Percentiles rank a stretch among this genome's conserved stretches.
Conservation (phyloP, 1,284 basidiomycete species). For the Cutaneotrichosporon cyanovorans region DNA sequence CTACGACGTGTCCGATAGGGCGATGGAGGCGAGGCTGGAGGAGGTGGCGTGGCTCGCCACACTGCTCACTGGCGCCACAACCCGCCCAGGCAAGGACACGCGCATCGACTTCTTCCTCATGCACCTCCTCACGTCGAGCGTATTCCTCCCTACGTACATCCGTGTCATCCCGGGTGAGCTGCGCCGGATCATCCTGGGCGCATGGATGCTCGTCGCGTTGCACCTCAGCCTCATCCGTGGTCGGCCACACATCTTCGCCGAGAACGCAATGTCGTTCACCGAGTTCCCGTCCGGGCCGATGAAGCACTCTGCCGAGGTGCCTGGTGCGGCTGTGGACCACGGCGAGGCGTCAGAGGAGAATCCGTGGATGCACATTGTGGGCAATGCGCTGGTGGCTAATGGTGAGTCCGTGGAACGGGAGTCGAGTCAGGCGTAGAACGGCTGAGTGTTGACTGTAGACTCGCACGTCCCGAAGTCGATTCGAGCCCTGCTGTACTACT, state of each 20-base stretch:
- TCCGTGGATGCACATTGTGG: conserved; percentile 56
- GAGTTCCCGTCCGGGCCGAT: conserved; percentile 47
- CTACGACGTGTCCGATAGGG: conserved; percentile 43
- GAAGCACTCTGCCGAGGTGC: conserved; percentile 1
- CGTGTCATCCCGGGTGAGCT: conserved; percentile 23
- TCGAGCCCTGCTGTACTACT: conserved; percentile 53
- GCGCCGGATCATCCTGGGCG: conserved; percentile 51
- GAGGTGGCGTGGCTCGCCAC: conserved; percentile 54
- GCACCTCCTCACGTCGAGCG: conserved; percentile 58
- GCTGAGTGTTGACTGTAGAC: conserved; percentile 46
- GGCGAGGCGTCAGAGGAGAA: conserved; percentile 45
- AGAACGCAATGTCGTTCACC: conserved; percentile 54
- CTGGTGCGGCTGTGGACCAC: conserved; percentile 18
- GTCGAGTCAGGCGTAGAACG: neutral
- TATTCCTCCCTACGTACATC: conserved; percentile 55
- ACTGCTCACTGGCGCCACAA: conserved; percentile 53
- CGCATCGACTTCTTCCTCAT: conserved; percentile 67
- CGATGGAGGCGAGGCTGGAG: conserved; percentile 49
- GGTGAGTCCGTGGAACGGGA: conserved; percentile 30
- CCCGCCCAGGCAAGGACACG: conserved; percentile 50
- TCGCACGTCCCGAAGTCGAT: conserved; percentile 58
- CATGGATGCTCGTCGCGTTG: conserved; percentile 50
- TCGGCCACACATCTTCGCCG: conserved; percentile 52
- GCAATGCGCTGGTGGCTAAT: conserved; percentile 52
- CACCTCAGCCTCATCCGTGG: conserved; percentile 52